Evolutionary conservation across 257 asterid species (phyloP).

Genomic region (Rauvolfia tetraphylla): DNA sequence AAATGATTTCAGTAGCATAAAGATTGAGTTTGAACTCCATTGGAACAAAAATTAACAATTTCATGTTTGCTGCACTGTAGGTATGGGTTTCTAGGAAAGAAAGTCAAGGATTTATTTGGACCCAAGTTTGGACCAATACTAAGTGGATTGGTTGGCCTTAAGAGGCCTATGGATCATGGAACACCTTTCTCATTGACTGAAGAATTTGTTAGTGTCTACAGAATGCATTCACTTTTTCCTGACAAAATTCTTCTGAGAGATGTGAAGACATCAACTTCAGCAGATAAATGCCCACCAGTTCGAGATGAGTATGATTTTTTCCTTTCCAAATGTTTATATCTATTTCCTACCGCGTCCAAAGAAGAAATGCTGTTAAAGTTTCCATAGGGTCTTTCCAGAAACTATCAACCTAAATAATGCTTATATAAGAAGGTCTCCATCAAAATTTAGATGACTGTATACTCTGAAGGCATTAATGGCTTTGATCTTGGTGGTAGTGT

Average conservation of each 20-base stretch:
- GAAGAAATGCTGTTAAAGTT: not conserved
- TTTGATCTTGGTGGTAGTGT: not conserved
- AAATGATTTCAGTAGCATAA: not conserved
- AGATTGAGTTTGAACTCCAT: not conserved
- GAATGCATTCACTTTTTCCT: slow-evolving; percentile 33
- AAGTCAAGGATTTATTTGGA: slow-evolving; percentile 28
- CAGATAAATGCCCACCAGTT: slow-evolving; percentile 25
- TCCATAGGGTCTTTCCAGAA: not conserved
- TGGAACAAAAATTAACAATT: too few relatives aligned
- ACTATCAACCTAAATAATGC: not conserved
- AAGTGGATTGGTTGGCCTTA: slow-evolving; percentile 36
- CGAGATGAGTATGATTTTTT: slow-evolving; percentile 26
- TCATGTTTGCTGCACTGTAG: slow-evolving; percentile 15
- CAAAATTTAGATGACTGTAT: not conserved
- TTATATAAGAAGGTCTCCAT: not conserved
- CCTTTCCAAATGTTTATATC: not conserved
- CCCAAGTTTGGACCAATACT: slow-evolving; percentile 26
- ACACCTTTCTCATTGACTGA: slow-evolving; percentile 32
- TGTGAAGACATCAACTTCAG: slow-evolving; percentile 8
- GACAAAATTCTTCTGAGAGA: slow-evolving; percentile 27
- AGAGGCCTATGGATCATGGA: slow-evolving; percentile 33
- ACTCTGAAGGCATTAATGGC: not conserved
- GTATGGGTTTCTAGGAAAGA: slow-evolving; percentile 36
- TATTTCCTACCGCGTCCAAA: not conserved
- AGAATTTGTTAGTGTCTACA: slow-evolving; percentile 34